Evolutionary conservation across 306 rosid genomes (phyloP), one percentile per base, ranked within the genome.

Genomic region (Cucumis sativus): DNA sequence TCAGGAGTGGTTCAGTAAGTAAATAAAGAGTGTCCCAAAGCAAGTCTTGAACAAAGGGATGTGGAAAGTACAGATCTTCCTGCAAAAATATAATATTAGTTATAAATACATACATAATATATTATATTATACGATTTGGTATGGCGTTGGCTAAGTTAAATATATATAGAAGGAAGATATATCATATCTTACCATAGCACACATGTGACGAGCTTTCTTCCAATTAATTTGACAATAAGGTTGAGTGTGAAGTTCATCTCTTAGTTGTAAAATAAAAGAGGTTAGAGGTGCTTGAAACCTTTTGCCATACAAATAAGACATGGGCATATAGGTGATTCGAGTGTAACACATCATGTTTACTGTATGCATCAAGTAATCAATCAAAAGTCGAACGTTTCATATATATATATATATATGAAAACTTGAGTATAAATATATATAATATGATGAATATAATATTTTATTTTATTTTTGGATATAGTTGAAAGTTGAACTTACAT

Each of bases 291-390:
- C 84, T 5, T 67, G 80, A 20, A 68, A 68, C 49, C 79, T 75
- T 17, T 80, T 33, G 39, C 79, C 79, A 17, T 69, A 63, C 59
- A 79, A 56, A 16, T 80, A 79, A 2, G 82, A 73, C 73, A 79
- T 72, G 8, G 82, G 56, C 71, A 79, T 47, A 30, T 80, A 79
- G 1, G 78, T 58, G 43, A 79, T 33, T 52, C 84, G 79, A 40
- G 71, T 20, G n/a, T 80, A 83, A 79, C 82, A 77, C 83, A 76
- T 65, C 63, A 80, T 59, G 30, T 77, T 83, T 1, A 79, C 86
- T 80, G 18, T 5, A 33, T 2, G 37, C 4, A 33, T 39, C 1
- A 37, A 37, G 40, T 37, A 2, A 37, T 37, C 40, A 37, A 37
- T 37, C 40, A 37, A 37, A 37, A 37, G n/a, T 37, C 40, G 5